These are phyloP conservation scores for Hirsutella thompsonii DNA, from an alignment of 2,329 filamentous ascomycete genomes.

Conservation along the genomic window DNA sequence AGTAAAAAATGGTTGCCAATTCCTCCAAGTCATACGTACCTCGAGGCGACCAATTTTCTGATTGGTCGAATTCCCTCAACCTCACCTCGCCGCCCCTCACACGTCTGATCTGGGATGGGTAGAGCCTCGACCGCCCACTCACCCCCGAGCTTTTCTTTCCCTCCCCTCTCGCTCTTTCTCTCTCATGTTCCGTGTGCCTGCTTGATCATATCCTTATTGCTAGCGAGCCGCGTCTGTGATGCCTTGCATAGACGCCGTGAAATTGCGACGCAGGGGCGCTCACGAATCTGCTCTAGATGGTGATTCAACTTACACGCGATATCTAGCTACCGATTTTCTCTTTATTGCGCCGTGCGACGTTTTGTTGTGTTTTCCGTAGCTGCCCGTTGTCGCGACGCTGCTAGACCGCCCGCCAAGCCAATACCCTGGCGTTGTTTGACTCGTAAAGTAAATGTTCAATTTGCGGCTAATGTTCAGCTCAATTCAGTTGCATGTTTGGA, in stretches of 20 bases:
- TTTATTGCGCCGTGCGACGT: constrained; percentile 4
- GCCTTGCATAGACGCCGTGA: too few relatives aligned
- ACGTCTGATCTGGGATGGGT: constrained; percentile 17
- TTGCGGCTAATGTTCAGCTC: constrained; percentile 6
- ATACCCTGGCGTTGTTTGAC: neutral
- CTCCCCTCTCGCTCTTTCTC: constrained; percentile 5
- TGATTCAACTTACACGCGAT: neutral
- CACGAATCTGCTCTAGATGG: neutral
- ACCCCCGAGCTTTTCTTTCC: constrained; percentile 6
- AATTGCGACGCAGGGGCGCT: neutral
- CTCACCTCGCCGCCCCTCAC: constrained; percentile 15
- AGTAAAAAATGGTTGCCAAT: constrained; percentile 19
- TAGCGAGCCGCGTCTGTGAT: too few relatives aligned
- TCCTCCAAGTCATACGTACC: constrained; percentile 20
- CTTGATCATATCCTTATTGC: constrained; percentile 15
- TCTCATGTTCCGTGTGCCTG: constrained; percentile 12
- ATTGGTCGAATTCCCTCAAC: constrained; percentile 20
- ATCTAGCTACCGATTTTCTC: neutral
- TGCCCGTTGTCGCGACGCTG: constrained; percentile 16
- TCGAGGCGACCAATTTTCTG: constrained; percentile 23
- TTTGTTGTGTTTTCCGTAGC: constrained; percentile 8
- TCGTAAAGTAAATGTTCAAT: constrained; percentile 1
- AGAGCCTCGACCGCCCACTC: constrained; percentile 9
- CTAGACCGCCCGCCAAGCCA: constrained; percentile 10
- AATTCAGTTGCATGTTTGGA: constrained; percentile 5